Evolutionary conservation across 441 rosid species (phyloP), one percentile per base, ranked within the genome.

Genomic region (Pelargonium citronellum): DNA sequence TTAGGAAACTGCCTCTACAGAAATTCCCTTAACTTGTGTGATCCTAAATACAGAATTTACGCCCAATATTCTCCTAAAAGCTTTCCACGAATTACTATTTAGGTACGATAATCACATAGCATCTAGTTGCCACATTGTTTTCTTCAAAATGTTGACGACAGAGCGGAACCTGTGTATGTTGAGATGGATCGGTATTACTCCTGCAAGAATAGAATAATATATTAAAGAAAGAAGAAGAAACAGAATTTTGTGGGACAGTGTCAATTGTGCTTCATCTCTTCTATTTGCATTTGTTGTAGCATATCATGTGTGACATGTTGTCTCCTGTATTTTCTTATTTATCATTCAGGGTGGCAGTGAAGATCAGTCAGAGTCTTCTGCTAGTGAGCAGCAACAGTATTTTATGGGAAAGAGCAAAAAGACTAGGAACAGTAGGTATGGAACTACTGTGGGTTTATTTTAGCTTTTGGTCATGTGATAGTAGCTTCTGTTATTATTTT

Each of bases 271-370:
- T 43, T 43, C 47, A 10, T 43, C 11, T 7, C 11, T 43, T 43
- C 10, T 43, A 43, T 60, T 20, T 20, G 64, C 34, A 44, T 51
- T 41, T 43, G 11, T 66, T 43, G 19, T 66, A 17, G 69, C 6
- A 10, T 43, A 43, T 43, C n/a, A 43, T 17, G 65, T 61, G 39
- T 22, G 65, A 12, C 65, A 24, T 61, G 65, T 61, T 16, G 65
- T 24, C 65, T 22, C 39, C 11, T 65, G 53, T 64, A 57, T 63
- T 61, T 66, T 76, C 67, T 81, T 66, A 71, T 66, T 24, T 46
- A 66, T 73, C 27, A 74, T 78, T 63, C 76, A 91, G 95, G 96
- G 81, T 74, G 90, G 79, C 78, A 87, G 79, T 74, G 92, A 80
- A 61, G 75, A 71, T 75, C 75, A 68, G 70, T 69, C 83, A 57